These are phyloP conservation scores for Lentinus tigrinus DNA, from an alignment of 768 basidiomycete genomes.

Conservation along the genomic window DNA sequence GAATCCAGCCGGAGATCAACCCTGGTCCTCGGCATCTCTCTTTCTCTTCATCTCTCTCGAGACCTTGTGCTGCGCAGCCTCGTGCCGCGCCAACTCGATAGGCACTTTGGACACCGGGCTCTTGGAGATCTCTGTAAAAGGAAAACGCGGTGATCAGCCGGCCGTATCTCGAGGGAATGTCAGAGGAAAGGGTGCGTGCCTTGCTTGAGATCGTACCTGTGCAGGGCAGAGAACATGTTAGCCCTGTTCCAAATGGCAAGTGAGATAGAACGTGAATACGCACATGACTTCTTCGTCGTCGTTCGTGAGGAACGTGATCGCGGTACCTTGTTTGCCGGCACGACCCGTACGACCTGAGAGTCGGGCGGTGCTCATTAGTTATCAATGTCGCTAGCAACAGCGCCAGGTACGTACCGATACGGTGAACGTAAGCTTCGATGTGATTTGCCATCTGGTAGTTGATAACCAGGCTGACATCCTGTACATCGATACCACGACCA, in stretches of 20 bases:
- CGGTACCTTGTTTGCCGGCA: conserved; percentile 90
- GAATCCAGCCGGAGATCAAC: conserved; percentile 10
- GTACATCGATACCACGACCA: conserved; percentile 98
- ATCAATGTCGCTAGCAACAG: not conserved
- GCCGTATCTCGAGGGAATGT: conserved; percentile 10
- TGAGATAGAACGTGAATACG: conserved; percentile 30
- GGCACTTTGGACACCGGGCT: conserved; percentile 91
- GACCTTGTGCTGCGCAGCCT: conserved; percentile 87
- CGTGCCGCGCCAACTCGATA: conserved; percentile 85
- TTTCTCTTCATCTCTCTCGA: conserved; percentile 95
- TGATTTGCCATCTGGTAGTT: conserved; percentile 97
- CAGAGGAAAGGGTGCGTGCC: conserved; percentile 43
- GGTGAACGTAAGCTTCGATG: conserved; percentile 97
- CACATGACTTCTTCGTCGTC: conserved; percentile 98
- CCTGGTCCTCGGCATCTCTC: conserved; percentile 76
- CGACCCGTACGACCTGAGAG: conserved; percentile 88
- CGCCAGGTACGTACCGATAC: conserved; percentile 69
- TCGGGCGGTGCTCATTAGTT: not conserved
- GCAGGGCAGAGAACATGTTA: conserved; percentile 15
- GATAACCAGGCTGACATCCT: conserved; percentile 92
- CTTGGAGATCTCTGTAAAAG: conserved; percentile 79
- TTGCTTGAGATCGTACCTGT: conserved; percentile 93
- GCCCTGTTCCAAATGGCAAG: not conserved
- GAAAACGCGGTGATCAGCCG: not conserved
- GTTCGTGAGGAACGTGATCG: conserved; percentile 95